Evolutionary conservation across 495 filamentous ascomycete genomes (phyloP).

Genomic region (Neurospora cerealis): DNA sequence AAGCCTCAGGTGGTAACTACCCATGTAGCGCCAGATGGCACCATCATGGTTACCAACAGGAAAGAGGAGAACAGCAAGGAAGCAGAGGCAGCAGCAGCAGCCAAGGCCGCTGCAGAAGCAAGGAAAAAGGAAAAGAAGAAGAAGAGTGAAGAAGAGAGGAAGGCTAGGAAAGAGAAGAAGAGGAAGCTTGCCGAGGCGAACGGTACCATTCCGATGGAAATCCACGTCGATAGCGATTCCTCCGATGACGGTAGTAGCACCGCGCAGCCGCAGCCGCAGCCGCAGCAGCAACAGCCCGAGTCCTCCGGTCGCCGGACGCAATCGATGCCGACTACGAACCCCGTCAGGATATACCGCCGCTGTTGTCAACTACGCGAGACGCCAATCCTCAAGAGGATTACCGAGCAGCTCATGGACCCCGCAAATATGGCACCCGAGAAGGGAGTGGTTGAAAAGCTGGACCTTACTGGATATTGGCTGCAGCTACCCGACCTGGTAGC

Average conservation of each 20-base stretch:
- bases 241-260: conserved; percentile 22
- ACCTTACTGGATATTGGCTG: conserved; percentile 77
- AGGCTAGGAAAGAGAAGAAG: conserved; percentile 77
- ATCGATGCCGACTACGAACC: conserved; percentile 72
- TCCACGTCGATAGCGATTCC: conserved; percentile 50
- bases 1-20: conserved; percentile 42
- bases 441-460: conserved; percentile 68
- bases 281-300: not conserved
- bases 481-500: conserved; percentile 73
- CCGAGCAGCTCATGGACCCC: conserved; percentile 69
- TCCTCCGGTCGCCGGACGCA: conserved; percentile 42
- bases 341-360: conserved; percentile 82
- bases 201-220: conserved; percentile 68
- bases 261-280: conserved; percentile 1
- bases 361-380: conserved; percentile 93
- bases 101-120: conserved; percentile 17
- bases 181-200: conserved; percentile 71
- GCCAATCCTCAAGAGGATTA: conserved; percentile 77
- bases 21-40: conserved; percentile 40
- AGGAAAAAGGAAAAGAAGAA: conserved; percentile 87
- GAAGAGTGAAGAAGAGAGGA: conserved; percentile 76
- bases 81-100: conserved; percentile 8
- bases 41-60: conserved; percentile 37
- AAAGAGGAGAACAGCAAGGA: conserved; percentile 20
- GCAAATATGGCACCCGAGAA: conserved; percentile 47